Percentiles rank a stretch among this genome's conserved stretches.
phyloP scores from a whole-genome alignment of 768 basidiomycete species.

The Russula sp. region DNA sequence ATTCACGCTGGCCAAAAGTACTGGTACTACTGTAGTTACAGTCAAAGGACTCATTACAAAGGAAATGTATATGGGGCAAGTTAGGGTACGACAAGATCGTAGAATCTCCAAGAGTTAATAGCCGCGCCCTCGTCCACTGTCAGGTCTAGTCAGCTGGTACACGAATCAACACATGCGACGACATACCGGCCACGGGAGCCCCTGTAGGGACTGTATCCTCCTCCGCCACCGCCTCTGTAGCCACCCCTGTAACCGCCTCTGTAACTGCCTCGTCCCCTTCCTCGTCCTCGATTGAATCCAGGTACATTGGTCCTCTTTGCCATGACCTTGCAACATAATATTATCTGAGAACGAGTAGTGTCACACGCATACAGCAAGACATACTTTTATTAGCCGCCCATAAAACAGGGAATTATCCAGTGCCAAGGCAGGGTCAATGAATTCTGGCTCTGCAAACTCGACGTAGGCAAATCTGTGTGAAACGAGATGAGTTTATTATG shows the following conservation, averaged over 20 bases:
- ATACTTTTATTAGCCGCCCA: conserved; percentile 87
- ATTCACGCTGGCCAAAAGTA: background rate
- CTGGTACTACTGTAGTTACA: conserved; percentile 10
- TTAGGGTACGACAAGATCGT: conserved; percentile 9
- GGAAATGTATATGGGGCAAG: conserved; percentile 7
- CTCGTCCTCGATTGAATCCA: conserved; percentile 81
- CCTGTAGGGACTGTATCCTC: conserved; percentile 63
- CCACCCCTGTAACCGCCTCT: conserved; percentile 54
- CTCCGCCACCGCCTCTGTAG: conserved; percentile 54
- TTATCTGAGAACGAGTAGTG: background rate
- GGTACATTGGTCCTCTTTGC: conserved; percentile 95
- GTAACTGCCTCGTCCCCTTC: conserved; percentile 53
- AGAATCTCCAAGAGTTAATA: conserved; percentile 41
- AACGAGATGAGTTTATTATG: conserved; percentile 23
- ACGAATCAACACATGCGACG: background rate
- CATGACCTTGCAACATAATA: conserved; percentile 61
- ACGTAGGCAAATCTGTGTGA: conserved; percentile 87
- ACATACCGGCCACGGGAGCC: conserved; percentile 69
- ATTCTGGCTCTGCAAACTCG: conserved; percentile 92
- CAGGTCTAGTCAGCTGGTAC: conserved; percentile 10
- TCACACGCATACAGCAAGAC: conserved; percentile 28
- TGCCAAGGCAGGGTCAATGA: conserved; percentile 85
- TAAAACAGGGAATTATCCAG: conserved; percentile 97
- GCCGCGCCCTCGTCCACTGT: conserved; percentile 74
- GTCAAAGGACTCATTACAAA: conserved; percentile 9